A percentile compares a stretch with the other conserved stretches of the same genome.
phyloP scores from a whole-genome alignment of 73 alveolate genomes.

The Paramecium biaurelia region DNA sequence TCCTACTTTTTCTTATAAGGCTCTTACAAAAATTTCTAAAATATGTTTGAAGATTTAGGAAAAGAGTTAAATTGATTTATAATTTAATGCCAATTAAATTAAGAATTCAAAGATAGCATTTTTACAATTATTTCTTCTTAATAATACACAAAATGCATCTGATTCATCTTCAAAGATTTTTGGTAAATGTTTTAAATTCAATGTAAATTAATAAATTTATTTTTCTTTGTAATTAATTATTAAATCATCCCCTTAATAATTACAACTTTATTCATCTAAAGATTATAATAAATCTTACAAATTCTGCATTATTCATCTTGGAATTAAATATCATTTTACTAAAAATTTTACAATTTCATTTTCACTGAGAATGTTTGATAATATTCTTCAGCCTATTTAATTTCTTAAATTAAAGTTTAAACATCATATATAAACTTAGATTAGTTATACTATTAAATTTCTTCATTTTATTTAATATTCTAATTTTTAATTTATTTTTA shows the following conservation, averaged over 20 bases:
- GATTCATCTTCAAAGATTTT: not conserved
- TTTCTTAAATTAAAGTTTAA: not conserved
- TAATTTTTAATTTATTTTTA: not conserved
- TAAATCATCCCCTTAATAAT: slow-evolving; percentile 6
- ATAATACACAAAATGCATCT: slow-evolving; percentile 6
- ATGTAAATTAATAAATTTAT: not conserved
- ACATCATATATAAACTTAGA: not conserved
- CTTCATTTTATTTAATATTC: not conserved
- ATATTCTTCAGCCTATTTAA: not conserved
- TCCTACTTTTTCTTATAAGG: not conserved
- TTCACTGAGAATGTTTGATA: not conserved
- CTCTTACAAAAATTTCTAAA: not conserved
- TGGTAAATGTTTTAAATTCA: slow-evolving; percentile 16
- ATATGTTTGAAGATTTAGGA: not conserved
- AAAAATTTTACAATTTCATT: not conserved
- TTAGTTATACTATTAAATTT: not conserved
- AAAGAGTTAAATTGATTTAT: not conserved
- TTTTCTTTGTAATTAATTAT: not conserved
- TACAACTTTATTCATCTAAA: slow-evolving; percentile 24
- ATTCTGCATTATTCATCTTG: not conserved
- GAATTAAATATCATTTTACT: not conserved
- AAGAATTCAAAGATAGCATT: not conserved
- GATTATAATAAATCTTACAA: not conserved
- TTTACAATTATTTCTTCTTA: slow-evolving; percentile 20
- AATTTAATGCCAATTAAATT: not conserved